Base-by-base conservation (phyloP, 805 yeast species). In the Hanseniaspora valbyensis region DNA sequence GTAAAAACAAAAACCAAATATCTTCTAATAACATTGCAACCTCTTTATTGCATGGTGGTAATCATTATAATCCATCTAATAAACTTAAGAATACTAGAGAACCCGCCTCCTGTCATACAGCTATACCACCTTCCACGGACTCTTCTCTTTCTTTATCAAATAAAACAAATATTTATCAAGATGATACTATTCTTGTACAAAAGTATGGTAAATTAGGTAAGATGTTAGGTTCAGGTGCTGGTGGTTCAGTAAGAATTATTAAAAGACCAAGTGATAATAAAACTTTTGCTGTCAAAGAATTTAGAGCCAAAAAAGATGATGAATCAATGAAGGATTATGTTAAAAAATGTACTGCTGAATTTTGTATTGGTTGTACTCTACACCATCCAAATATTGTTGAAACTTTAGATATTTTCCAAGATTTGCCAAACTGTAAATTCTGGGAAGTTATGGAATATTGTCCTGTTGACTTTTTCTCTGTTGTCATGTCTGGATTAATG, bases 271-370 rank as follows among this genome's bases (percentile, higher is more conserved):
- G 77, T 36, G 90, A 83, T 64, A 76, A 77, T 57, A 75, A 75
- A 33, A 76, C 83, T 0, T 83, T 84, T 69, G 95, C 95, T 1
- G 92, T 84, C 16, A 84, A 84, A 61, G 90, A 84, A 64, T 84
- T 84, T 59, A 74, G 90, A 58, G 76, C 85, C 13, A 73, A 83
- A 54, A 73, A 81, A 60, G 75, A 80, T 36, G 80, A 77, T 59
- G 95, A 84, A 61, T 66, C 78, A 9, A 72, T 78, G 52, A 80
- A 80, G 61, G 92, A 84, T 55, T 84, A 84, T 60, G 83, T 88
- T n/a, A 79, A 81, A 57, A 84, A 84, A 67, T 83, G 89, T 61
- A 83, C 90, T 0, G 87, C 89, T n/a, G 95, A 84, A 61, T 84
- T 81, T 63, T 82, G 92, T 66, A 83, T 84, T 52, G 95, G 95